Evolutionary conservation across 768 basidiomycete genomes (phyloP).

Genomic region (Rubroboletus satanas): DNA sequence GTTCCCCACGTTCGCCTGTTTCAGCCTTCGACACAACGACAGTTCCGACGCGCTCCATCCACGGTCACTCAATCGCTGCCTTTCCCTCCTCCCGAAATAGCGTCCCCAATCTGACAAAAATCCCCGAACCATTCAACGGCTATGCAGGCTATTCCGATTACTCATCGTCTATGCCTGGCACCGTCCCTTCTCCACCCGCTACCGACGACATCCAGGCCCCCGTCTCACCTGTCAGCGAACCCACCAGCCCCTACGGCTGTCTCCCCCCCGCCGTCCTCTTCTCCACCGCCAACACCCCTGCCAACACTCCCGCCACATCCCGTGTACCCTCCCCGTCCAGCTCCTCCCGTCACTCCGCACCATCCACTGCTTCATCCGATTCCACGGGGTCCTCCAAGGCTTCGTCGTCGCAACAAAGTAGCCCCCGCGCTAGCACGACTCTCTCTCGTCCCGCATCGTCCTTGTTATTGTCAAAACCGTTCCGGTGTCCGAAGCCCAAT

Average conservation of each 20-base stretch:
- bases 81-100: conserved; percentile 30
- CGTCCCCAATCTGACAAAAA: conserved; percentile 29
- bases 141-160: conserved; percentile 70
- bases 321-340: conserved; percentile 35
- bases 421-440: conserved; percentile 41
- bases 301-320: conserved; percentile 46
- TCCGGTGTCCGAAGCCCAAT: conserved; percentile 90
- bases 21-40: conserved; percentile 52
- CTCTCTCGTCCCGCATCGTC: conserved; percentile 52
- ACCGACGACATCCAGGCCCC: conserved; percentile 27
- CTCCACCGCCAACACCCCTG: conserved; percentile 43
- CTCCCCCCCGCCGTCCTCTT: conserved; percentile 67
- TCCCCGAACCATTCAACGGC: conserved; percentile 59
- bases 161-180: conserved; percentile 58
- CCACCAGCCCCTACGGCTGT: conserved; percentile 40
- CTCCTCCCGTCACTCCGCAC: conserved; percentile 18
- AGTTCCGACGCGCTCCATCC: conserved; percentile 44
- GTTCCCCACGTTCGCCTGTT: conserved; percentile 33
- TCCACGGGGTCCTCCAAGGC: conserved; percentile 23
- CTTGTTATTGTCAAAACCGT: conserved; percentile 76
- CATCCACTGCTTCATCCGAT: conserved; percentile 14
- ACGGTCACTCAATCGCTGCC: conserved; percentile 36
- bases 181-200: conserved; percentile 36
- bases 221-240: conserved; percentile 30
- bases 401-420: conserved; percentile 25